Conservation (phyloP, 2,329 filamentous ascomycete genomes). For the Blastomyces parvus region DNA sequence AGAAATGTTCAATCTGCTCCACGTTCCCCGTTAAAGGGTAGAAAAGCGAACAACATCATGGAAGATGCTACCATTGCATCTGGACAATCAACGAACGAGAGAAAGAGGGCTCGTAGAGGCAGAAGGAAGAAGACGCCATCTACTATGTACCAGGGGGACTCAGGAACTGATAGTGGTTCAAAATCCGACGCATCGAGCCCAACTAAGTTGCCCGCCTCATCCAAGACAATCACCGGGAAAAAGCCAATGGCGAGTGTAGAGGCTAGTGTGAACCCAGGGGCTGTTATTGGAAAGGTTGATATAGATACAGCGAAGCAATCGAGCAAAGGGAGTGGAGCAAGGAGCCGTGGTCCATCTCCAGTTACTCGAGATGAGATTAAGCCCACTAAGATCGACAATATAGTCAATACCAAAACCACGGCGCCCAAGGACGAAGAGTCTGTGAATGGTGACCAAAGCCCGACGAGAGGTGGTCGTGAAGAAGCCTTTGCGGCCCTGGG, state of each 20-base stretch:
- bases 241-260: neutral
- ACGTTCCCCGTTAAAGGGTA: neutral
- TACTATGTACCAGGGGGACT: neutral
- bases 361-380: neutral
- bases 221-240: neutral
- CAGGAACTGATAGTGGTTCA: neutral
- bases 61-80: neutral
- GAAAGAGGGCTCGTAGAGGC: neutral
- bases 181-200: neutral
- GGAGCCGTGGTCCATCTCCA: neutral
- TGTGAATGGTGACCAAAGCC: neutral
- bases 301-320: neutral
- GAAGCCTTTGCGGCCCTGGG: neutral
- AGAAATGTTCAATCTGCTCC: neutral
- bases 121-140: neutral
- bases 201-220: neutral
- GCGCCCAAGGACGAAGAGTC: neutral
- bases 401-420: neutral
- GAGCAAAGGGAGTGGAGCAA: neutral
- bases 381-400: too few species aligned
- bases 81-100: neutral
- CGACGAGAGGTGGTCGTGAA: neutral
- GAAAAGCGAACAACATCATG: neutral
- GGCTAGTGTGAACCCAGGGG: neutral
- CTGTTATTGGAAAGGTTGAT: neutral